These are phyloP conservation scores for Aleurites moluccanus DNA, from an alignment of 441 rosid genomes.

Conservation along the genomic window DNA sequence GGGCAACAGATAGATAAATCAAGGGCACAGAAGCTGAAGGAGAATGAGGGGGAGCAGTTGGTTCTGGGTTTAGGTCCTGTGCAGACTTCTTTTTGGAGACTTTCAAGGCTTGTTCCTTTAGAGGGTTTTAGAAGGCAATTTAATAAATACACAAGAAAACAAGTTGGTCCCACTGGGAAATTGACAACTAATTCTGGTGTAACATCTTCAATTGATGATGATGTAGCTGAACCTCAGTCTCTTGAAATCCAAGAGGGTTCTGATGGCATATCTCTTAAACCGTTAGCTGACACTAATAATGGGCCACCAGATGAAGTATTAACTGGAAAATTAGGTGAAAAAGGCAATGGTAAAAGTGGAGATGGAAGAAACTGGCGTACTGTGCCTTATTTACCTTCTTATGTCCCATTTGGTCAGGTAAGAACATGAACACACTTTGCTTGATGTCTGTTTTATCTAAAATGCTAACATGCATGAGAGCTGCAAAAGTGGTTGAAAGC, in stretches of 20 bases:
- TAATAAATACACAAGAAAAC: conserved; percentile 57
- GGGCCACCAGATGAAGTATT: conserved; percentile 34
- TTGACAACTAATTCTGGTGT: conserved; percentile 38
- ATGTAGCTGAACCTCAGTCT: conserved; percentile 66
- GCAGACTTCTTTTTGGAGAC: conserved; percentile 93
- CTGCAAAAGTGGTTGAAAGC: not conserved
- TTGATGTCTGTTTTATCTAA: conserved; percentile 2
- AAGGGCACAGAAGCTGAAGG: conserved; percentile 50
- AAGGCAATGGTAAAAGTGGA: conserved; percentile 35
- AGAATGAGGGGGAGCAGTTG: conserved; percentile 64
- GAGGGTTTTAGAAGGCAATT: conserved; percentile 68
- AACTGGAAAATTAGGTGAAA: conserved; percentile 45
- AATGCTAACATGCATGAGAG: conserved; percentile 5
- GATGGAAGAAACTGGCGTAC: conserved; percentile 61
- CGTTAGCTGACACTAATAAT: conserved; percentile 48
- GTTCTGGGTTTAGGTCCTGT: conserved; percentile 96
- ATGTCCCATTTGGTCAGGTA: conserved; percentile 97
- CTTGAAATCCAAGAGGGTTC: conserved; percentile 97
- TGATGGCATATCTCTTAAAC: conserved; percentile 92
- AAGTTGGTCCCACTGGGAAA: conserved; percentile 44
- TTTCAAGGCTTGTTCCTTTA: conserved; percentile 86
- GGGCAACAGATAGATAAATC: conserved; percentile 43
- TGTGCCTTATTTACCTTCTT: conserved; percentile 88
- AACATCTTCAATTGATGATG: conserved; percentile 59
- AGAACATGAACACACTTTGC: conserved; percentile 18